A percentile compares a stretch with the other conserved stretches of the same genome.
These are phyloP conservation scores for Chenopodium quinoa DNA, from an alignment of 148 eudicot genomes.

Conservation along the genomic window DNA sequence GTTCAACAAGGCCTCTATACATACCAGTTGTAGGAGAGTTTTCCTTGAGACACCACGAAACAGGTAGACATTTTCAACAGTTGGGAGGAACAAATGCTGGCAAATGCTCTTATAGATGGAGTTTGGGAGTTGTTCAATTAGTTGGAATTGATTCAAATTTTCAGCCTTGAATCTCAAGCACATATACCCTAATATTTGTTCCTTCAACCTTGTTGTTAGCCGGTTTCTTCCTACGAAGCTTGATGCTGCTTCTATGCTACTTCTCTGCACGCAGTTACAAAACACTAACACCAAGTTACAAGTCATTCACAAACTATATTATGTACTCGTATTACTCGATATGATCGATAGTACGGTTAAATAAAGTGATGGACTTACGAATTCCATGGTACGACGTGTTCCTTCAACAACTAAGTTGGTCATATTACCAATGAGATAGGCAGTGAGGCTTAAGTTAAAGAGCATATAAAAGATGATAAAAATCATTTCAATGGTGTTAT, in stretches of 20 bases:
- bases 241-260: constrained; percentile 77
- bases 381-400: constrained; percentile 83
- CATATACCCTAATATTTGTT: constrained; percentile 80
- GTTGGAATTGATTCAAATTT: constrained; percentile 74
- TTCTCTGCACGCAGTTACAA: constrained; percentile 39
- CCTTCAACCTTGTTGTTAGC: constrained; percentile 68
- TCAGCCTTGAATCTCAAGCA: constrained; percentile 90
- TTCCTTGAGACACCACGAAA: constrained; percentile 65
- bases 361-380: constrained; percentile 41
- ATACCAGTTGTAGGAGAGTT: constrained; percentile 61
- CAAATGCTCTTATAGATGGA: constrained; percentile 67
- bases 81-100: constrained; percentile 68
- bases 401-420: constrained; percentile 86
- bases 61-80: constrained; percentile 58
- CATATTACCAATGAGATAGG: constrained; percentile 95
- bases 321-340: too few relatives aligned
- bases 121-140: constrained; percentile 69
- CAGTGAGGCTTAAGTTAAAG: constrained; percentile 77
- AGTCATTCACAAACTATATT: too few relatives aligned
- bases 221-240: constrained; percentile 63
- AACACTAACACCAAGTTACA: too few relatives aligned
- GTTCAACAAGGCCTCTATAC: too few relatives aligned
- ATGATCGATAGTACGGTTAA: background rate
- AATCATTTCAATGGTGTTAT: constrained; percentile 71
- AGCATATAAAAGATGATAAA: constrained; percentile 83